These are phyloP conservation scores for Hemerocallis citrina DNA, from an alignment of 106 monocot genomes.

Conservation along the genomic window DNA sequence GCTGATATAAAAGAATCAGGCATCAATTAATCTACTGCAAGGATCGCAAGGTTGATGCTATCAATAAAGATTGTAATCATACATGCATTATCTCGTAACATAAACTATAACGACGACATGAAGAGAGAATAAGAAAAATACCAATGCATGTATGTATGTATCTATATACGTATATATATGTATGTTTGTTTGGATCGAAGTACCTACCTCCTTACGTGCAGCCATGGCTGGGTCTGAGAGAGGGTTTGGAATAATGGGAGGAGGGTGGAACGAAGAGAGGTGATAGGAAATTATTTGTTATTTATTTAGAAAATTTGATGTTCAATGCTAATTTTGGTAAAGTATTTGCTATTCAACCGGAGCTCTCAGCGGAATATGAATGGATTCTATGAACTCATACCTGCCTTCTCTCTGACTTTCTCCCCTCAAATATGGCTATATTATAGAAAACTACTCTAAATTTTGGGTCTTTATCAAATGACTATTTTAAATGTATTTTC, in stretches of 20 bases:
- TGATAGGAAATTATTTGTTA: not conserved
- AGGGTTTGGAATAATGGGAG: no score
- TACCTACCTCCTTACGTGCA: conserved; percentile 1
- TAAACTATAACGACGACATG: no score
- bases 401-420: no score
- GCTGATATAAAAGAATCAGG: not conserved
- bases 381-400: no score
- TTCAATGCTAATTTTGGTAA: no score
- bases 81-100: no score
- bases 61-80: not conserved
- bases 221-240: not conserved
- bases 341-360: no score
- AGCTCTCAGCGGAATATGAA: no score
- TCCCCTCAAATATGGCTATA: no score
- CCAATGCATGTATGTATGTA: not conserved
- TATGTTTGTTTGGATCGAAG: not conserved
- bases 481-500: no score
- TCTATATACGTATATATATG: not conserved
- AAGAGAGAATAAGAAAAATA: not conserved
- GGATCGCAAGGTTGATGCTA: not conserved
- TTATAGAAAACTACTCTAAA: no score
- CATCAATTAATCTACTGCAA: not conserved
- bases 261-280: not conserved
- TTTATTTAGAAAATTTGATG: conserved; percentile 1
- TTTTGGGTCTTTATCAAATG: no score